A percentile compares a stretch with the other conserved stretches of the same genome.
phyloP scores from a whole-genome alignment of 2,329 filamentous ascomycete genomes.

The Aspergillus brunneoviolaceus region DNA sequence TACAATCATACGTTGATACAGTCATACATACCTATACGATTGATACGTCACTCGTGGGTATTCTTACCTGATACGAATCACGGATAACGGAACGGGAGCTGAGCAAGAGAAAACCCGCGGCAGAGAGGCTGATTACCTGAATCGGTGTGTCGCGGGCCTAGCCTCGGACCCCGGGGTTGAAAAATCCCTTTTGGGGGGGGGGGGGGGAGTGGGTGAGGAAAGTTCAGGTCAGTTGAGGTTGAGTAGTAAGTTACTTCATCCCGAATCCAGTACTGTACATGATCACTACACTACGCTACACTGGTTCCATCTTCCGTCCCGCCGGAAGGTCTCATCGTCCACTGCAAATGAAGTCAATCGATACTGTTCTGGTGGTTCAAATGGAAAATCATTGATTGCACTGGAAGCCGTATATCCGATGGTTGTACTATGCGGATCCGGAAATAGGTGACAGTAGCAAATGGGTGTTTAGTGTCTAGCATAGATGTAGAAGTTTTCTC shows the following conservation, averaged over 20 bases:
- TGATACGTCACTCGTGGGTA: neutral
- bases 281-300: neutral
- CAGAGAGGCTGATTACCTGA: neutral
- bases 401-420: conserved; percentile 10
- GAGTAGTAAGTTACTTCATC: conserved; percentile 15
- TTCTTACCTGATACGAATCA: neutral
- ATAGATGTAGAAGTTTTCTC: too few relatives aligned
- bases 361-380: neutral
- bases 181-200: conserved; percentile 11
- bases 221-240: conserved; percentile 13
- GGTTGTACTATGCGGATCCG: neutral
- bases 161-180: conserved; percentile 24
- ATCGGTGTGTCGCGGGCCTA: conserved; percentile 11
- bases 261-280: neutral
- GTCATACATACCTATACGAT: neutral
- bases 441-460: too few relatives aligned
- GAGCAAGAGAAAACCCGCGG: too few relatives aligned
- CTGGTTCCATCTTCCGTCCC: neutral
- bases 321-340: neutral
- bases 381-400: neutral
- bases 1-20: too few relatives aligned
- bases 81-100: neutral
- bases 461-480: too few relatives aligned
- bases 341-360: too few relatives aligned
- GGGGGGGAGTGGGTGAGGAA: neutral